Evolutionary conservation across 441 rosid species (phyloP), one percentile per base, ranked within the genome.

Genomic region (Metrosideros polymorpha): DNA sequence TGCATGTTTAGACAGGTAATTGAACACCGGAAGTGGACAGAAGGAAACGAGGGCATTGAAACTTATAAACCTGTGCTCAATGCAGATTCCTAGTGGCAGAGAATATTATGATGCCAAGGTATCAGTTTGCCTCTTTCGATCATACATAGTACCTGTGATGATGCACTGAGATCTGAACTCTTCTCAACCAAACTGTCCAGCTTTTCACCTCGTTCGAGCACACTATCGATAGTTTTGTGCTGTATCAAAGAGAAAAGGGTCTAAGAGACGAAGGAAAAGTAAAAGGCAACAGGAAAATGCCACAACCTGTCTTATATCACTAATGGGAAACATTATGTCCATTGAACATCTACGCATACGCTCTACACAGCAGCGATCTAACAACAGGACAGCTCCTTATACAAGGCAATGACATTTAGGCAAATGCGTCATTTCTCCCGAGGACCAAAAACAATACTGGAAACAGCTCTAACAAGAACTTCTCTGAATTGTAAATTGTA

Each of bases 161-260:
- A 98, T 89, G 94, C 93, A 90, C 98, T 98, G 87, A 98, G 92
- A 93, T 98, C 98, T 82, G 99, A 98, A 91, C 98, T 95, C 92
- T 95, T 95, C 90, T 95, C 97, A 56, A 96, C 97, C 87, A 95
- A 90, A 89, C 97, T 95, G 93, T 95, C 99, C 90, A 95, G 93
- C 91, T 91, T 95, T 94, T 94, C 98, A 42, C 98, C 98, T 53
- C 99, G 95, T 30, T 93, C 97, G 57, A 96, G 95, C 86, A 96
- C 98, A 27, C 98, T 96, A 87, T 95, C 99, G 63, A 96, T 96
- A 77, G 99, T 95, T 91, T 96, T 94, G 91, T 96, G 99, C 99
- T 96, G 93, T 27, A 88, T 49, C 79, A 91, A 86, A 42, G 89
- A 49, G 85, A 83, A 61, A 66, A 35, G 77, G 0, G 47, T 71